These are phyloP conservation scores for Pseudonitzschia pungens DNA, from an alignment of 108 stramenopile species.

Conservation along the genomic window DNA sequence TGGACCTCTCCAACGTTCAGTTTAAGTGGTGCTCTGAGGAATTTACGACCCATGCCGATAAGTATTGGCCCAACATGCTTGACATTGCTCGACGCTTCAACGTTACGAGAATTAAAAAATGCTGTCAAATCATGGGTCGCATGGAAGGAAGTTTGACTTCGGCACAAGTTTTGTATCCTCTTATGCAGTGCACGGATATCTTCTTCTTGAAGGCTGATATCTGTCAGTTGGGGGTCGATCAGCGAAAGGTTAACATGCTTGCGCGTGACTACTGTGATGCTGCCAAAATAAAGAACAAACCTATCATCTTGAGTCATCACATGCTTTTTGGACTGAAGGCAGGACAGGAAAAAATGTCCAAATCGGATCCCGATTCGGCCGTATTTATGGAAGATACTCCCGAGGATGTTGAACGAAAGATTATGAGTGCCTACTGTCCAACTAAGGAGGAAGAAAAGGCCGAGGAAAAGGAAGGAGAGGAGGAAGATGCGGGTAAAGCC, in stretches of 20 bases:
- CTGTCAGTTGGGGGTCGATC: constrained; percentile 99
- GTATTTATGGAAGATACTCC: constrained; percentile 99
- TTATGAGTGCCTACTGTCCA: constrained; percentile 91
- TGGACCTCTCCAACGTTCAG: constrained; percentile 95
- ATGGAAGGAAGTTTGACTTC: constrained; percentile 91
- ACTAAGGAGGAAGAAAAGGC: constrained; percentile 35
- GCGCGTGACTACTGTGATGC: constrained; percentile 98
- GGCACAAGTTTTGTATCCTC: constrained; percentile 97
- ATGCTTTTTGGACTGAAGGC: constrained; percentile 97
- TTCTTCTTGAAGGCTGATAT: constrained; percentile 99
- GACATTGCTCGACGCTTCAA: constrained; percentile 97
- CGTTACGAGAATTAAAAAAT: constrained; percentile 92
- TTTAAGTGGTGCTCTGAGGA: constrained; percentile 99
- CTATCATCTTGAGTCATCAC: constrained; percentile 92
- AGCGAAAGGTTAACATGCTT: constrained; percentile 99
- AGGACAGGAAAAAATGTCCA: constrained; percentile 99
- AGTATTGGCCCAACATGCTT: constrained; percentile 94
- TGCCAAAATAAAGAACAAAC: constrained; percentile 92
- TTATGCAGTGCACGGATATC: constrained; percentile 99
- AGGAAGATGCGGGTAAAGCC: constrained; percentile 79
- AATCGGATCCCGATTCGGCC: constrained; percentile 98
- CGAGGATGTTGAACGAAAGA: constrained; percentile 93
- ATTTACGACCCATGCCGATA: constrained; percentile 91
- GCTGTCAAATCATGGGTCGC: constrained; percentile 99
- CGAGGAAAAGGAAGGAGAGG: constrained; percentile 14